phyloP scores from a whole-genome alignment of 805 yeast species.

The Ogataea polymorpha region DNA sequence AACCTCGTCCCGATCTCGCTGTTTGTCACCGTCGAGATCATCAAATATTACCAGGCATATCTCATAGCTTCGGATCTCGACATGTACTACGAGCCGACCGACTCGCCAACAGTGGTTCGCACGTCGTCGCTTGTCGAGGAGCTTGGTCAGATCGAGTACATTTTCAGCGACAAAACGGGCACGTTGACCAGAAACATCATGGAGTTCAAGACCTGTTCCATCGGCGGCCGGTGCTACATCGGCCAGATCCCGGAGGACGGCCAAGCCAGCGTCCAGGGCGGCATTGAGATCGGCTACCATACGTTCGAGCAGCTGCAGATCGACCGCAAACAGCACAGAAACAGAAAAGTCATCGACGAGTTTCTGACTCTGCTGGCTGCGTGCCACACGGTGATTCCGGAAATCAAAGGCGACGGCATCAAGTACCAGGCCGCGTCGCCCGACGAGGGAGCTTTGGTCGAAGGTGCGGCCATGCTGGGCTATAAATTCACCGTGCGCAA shows the following conservation, averaged over 20 bases:
- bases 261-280: conserved; percentile 66
- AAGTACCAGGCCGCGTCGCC: conserved; percentile 99
- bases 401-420: conserved; percentile 61
- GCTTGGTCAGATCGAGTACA: conserved; percentile 92
- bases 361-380: conserved; percentile 83
- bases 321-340: conserved; percentile 35
- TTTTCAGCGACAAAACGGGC: conserved; percentile 97
- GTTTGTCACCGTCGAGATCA: conserved; percentile 93
- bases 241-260: conserved; percentile 90
- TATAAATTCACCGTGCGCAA: conserved; percentile 80
- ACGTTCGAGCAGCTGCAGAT: conserved; percentile 61
- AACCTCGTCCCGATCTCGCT: conserved; percentile 96
- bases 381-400: conserved; percentile 98
- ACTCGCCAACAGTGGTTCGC: conserved; percentile 92
- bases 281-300: conserved; percentile 75
- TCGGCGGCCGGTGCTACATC: conserved; percentile 88
- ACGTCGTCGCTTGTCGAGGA: conserved; percentile 96
- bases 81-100: conserved; percentile 81
- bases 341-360: conserved; percentile 60
- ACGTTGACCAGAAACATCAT: conserved; percentile 92
- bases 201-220: conserved; percentile 93
- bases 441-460: conserved; percentile 97
- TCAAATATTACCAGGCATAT: conserved; percentile 92
- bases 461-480: conserved; percentile 91
- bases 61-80: conserved; percentile 94